A percentile compares a stretch with the other conserved stretches of the same genome.
These are phyloP conservation scores for Candida sithepensis DNA, from an alignment of 805 yeast species.

Conservation along the genomic window DNA sequence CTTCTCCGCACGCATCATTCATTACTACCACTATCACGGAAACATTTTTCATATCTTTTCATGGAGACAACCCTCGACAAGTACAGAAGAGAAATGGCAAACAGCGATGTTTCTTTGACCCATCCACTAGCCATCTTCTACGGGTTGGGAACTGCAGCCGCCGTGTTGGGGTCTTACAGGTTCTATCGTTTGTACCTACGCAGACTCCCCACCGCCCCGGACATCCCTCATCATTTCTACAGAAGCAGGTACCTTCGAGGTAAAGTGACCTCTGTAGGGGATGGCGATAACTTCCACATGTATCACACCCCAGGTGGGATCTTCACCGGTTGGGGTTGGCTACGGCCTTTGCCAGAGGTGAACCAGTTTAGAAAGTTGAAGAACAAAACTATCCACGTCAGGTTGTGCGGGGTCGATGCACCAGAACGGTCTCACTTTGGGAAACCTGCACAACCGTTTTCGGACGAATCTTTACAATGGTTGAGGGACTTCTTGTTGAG, in stretches of 20 bases:
- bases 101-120: slow-evolving; percentile 14
- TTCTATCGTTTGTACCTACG: slow-evolving; percentile 44
- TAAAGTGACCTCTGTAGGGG: slow-evolving; percentile 85
- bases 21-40: no score
- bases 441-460: slow-evolving; percentile 82
- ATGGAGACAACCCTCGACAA: background rate
- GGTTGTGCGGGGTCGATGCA: slow-evolving; percentile 94
- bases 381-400: slow-evolving; percentile 69
- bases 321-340: slow-evolving; percentile 91
- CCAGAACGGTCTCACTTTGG: slow-evolving; percentile 97
- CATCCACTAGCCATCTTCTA: slow-evolving; percentile 30
- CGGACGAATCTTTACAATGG: slow-evolving; percentile 84
- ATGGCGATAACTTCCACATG: slow-evolving; percentile 91
- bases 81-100: background rate
- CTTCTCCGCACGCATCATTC: no score
- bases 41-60: no score
- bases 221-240: slow-evolving; percentile 47
- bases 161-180: slow-evolving; percentile 39
- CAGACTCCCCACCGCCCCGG: slow-evolving; percentile 45
- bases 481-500: slow-evolving; percentile 63
- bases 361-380: slow-evolving; percentile 44
- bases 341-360: slow-evolving; percentile 59
- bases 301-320: slow-evolving; percentile 93
- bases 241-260: slow-evolving; percentile 54
- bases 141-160: slow-evolving; percentile 26